Evolutionary conservation across 257 asterid genomes (phyloP).

Genomic region (Fraxinus anomala): DNA sequence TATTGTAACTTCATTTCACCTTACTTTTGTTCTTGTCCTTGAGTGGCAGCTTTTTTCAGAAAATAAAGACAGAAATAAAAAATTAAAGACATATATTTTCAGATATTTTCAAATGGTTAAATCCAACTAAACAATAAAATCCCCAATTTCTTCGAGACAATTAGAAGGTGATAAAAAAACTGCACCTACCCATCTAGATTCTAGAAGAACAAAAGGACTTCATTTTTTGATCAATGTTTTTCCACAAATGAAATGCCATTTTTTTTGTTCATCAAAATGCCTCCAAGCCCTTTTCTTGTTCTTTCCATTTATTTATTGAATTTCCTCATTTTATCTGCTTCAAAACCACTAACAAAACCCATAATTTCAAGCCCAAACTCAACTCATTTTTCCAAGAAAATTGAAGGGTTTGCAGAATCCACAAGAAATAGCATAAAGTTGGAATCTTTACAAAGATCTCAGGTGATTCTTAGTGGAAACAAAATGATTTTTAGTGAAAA

Average conservation of each 20-base stretch:
- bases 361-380: slow-evolving; percentile 23
- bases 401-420: slow-evolving; percentile 19
- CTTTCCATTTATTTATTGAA: slow-evolving; percentile 27
- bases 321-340: slow-evolving; percentile 27
- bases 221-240: slow-evolving; percentile 16
- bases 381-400: slow-evolving; percentile 22
- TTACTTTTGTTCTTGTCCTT: slow-evolving; percentile 25
- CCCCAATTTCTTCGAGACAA: slow-evolving; percentile 4
- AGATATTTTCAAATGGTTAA: slow-evolving; percentile 17
- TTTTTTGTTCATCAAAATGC: slow-evolving; percentile 9
- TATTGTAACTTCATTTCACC: slow-evolving; percentile 3
- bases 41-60: slow-evolving; percentile 30
- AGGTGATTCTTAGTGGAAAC: slow-evolving; percentile 49
- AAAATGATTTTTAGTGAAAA: slow-evolving; percentile 49
- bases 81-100: neutral
- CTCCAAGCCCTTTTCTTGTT: slow-evolving; percentile 25
- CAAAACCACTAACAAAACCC: slow-evolving; percentile 30
- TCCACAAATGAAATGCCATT: slow-evolving; percentile 34
- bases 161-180: no score
- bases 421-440: slow-evolving; percentile 34
- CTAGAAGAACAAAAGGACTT: neutral
- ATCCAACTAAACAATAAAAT: neutral
- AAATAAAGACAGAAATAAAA: no score
- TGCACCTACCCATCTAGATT: slow-evolving; percentile 22
- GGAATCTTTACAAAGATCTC: slow-evolving; percentile 35